Conservation (phyloP, 2,329 filamentous ascomycete genomes). For the Nigrospora oryzae region DNA sequence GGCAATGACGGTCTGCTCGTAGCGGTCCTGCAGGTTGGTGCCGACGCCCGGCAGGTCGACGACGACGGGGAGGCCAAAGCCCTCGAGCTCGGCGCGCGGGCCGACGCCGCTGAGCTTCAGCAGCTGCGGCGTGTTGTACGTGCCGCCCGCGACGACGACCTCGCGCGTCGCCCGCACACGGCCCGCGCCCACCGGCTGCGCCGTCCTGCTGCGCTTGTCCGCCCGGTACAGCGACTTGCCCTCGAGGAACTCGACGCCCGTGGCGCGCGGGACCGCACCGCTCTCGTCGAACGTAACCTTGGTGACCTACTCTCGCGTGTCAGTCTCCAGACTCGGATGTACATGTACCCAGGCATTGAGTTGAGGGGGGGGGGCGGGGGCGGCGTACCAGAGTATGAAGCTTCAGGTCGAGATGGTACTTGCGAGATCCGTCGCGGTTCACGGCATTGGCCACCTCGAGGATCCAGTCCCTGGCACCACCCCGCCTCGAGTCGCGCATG, state of each 20-base stretch:
- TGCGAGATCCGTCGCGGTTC: conserved; percentile 13
- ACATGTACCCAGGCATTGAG: no score
- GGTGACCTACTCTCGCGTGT: background rate
- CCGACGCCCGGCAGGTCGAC: conserved; percentile 48
- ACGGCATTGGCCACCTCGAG: conserved; percentile 37
- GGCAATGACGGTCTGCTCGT: conserved; percentile 7
- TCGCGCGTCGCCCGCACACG: conserved; percentile 3
- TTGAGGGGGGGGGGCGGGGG: no score
- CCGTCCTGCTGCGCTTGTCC: background rate
- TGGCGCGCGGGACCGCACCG: background rate
- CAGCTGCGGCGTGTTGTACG: conserved; percentile 26
- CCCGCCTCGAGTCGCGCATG: conserved; percentile 32
- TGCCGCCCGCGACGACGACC: conserved; percentile 12
- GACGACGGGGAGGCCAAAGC: conserved; percentile 36
- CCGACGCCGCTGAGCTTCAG: conserved; percentile 28
- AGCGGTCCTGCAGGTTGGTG: conserved; percentile 47
- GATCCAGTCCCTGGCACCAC: conserved; percentile 41
- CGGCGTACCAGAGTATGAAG: no score
- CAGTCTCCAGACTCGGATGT: background rate
- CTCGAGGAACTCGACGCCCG: conserved; percentile 4
- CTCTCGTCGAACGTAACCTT: background rate
- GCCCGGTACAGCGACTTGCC: conserved; percentile 5
- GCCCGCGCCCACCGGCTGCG: background rate
- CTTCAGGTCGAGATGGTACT: no score
- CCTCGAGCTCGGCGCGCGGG: conserved; percentile 16